phyloP scores from a whole-genome alignment of 257 asterid genomes.

The Capsicum pubescens region DNA sequence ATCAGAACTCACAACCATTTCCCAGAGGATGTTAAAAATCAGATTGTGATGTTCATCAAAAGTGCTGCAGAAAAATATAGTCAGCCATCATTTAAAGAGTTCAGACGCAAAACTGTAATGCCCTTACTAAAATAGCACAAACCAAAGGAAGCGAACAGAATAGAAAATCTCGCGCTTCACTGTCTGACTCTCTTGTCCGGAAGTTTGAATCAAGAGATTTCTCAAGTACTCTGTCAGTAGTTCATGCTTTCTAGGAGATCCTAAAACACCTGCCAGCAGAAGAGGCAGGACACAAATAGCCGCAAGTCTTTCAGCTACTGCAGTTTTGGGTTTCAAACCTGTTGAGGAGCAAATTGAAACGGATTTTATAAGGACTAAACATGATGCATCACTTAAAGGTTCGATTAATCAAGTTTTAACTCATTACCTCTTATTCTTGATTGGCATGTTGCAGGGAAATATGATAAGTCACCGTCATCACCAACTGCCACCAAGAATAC shows the following conservation, averaged over 20 bases:
- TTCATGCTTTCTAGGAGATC: slow-evolving; percentile 73
- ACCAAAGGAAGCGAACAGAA: slow-evolving; percentile 92
- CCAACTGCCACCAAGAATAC: slow-evolving; percentile 86
- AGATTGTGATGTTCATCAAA: slow-evolving; percentile 76
- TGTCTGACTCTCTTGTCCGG: slow-evolving; percentile 62
- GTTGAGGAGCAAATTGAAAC: slow-evolving; percentile 30
- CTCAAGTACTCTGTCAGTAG: slow-evolving; percentile 72
- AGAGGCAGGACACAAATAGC: slow-evolving; percentile 85
- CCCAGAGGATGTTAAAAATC: slow-evolving; percentile 92
- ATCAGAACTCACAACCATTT: slow-evolving; percentile 86
- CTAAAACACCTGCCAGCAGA: slow-evolving; percentile 95
- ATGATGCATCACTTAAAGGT: background rate
- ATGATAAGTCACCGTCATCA: slow-evolving; percentile 67
- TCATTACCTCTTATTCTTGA: slow-evolving; percentile 64
- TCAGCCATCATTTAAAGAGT: slow-evolving; percentile 25
- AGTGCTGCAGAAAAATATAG: slow-evolving; percentile 61
- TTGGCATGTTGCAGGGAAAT: slow-evolving; percentile 61
- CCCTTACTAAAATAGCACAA: slow-evolving; percentile 28
- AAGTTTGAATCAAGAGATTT: slow-evolving; percentile 64
- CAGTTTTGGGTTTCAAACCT: slow-evolving; percentile 84
- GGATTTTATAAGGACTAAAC: slow-evolving; percentile 14
- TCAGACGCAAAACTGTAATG: slow-evolving; percentile 20
- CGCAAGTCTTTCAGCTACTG: slow-evolving; percentile 71
- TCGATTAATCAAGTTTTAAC: background rate
- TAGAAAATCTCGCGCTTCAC: slow-evolving; percentile 71